Evolutionary conservation across 2,329 filamentous ascomycete genomes (phyloP).

Genomic region (Apiospora hydei): DNA sequence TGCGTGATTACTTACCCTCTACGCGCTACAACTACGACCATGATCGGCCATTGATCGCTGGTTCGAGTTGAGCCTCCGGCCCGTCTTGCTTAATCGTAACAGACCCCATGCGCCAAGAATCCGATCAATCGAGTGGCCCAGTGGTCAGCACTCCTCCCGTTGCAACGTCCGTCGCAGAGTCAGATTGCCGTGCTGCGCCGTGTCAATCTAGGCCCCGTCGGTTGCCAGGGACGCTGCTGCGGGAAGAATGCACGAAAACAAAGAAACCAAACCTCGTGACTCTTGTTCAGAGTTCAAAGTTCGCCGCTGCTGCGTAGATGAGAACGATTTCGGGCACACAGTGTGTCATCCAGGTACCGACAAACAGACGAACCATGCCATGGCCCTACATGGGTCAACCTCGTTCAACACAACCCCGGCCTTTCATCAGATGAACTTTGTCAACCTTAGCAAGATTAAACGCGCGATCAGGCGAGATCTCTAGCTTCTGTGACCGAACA

Average conservation of each 20-base stretch:
- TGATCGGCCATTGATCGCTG: not conserved
- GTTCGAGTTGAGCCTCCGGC: not conserved
- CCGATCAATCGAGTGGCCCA: not conserved
- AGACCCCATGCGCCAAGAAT: not conserved
- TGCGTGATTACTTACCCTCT: not conserved
- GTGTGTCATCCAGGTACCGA: not conserved
- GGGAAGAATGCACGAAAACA: not conserved
- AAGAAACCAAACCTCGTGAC: not conserved
- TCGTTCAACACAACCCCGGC: not conserved
- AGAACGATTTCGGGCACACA: not conserved
- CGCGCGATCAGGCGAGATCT: not conserved
- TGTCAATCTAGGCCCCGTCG: not conserved
- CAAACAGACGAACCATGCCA: not conserved
- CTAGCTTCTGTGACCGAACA: not conserved
- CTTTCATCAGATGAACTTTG: not conserved
- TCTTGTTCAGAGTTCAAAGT: not conserved
- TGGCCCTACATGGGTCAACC: not conserved
- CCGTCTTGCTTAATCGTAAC: not conserved
- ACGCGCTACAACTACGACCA: not conserved
- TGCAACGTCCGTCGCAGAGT: not conserved
- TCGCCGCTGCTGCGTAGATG: not conserved
- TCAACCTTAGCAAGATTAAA: not conserved
- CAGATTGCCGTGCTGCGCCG: not conserved
- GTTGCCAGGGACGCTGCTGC: not conserved
- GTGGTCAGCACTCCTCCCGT: not conserved